These are phyloP conservation scores for Mortierella sp. DNA, from an alignment of 371 early-diverging fungal genomes.

Conservation along the genomic window DNA sequence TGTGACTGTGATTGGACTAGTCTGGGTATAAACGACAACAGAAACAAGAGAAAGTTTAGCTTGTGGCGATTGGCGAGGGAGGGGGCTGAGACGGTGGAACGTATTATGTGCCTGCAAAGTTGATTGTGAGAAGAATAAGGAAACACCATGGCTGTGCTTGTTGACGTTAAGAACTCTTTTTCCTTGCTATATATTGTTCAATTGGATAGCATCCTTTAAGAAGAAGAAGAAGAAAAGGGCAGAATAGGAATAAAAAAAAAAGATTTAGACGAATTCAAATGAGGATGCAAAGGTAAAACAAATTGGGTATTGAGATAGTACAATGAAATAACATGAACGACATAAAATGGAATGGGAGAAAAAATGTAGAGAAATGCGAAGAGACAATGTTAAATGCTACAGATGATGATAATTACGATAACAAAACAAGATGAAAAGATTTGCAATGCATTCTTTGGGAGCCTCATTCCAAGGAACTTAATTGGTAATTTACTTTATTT, in stretches of 20 bases:
- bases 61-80: not conserved
- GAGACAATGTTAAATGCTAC: no score
- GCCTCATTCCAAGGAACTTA: no score
- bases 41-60: not conserved
- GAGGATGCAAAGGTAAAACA: not conserved
- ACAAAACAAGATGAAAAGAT: no score
- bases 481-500: no score
- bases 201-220: not conserved
- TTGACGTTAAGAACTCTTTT: not conserved
- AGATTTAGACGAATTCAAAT: not conserved
- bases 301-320: no score
- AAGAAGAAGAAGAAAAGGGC: not conserved
- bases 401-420: no score
- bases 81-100: not conserved
- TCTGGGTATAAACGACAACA: not conserved
- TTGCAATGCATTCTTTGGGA: no score
- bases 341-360: no score
- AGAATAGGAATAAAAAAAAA: not conserved
- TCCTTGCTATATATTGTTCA: not conserved
- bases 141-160: not conserved
- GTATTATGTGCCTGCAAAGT: not conserved
- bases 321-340: no score
- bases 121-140: not conserved
- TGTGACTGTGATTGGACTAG: constrained; percentile 6
- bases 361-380: no score